phyloP scores from a whole-genome alignment of 148 eudicot genomes.

The Chenopodium quinoa region DNA sequence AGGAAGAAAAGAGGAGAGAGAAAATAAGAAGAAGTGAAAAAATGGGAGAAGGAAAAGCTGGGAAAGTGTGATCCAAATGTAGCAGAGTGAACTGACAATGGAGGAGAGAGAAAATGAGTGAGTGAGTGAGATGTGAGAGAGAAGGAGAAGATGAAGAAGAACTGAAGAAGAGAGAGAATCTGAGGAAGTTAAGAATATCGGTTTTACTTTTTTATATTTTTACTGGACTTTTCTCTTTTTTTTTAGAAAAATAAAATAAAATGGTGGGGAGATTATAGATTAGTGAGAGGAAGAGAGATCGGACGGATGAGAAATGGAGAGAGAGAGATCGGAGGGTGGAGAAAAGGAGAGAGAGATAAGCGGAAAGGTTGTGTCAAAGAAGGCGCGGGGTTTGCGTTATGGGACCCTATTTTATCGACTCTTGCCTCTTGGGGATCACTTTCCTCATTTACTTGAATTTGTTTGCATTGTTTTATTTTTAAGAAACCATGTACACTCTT shows the following conservation, averaged over 20 bases:
- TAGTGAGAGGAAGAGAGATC: no score
- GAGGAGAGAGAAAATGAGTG: conserved; percentile 17
- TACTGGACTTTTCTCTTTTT: background rate
- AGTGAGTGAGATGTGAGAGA: background rate
- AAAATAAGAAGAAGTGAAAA: background rate
- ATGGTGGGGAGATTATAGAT: no score
- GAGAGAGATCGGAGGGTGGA: conserved; percentile 22
- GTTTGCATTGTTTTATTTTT: no score
- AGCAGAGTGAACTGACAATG: background rate
- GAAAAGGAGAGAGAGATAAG: conserved; percentile 8
- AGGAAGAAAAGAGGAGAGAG: background rate
- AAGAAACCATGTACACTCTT: no score
- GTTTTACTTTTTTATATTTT: background rate
- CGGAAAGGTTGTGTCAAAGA: conserved; percentile 22
- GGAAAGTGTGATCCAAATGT: background rate
- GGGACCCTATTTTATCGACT: conserved; percentile 3
- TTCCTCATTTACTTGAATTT: background rate
- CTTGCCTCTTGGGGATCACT: background rate
- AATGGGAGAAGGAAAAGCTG: background rate
- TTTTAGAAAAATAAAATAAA: background rate
- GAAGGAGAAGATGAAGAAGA: background rate
- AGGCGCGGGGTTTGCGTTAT: conserved; percentile 16
- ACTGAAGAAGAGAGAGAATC: conserved; percentile 16
- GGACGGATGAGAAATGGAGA: background rate
- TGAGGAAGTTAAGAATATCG: conserved; percentile 11